phyloP scores from a whole-genome alignment of 148 eudicot genomes.

The Hydrangea macrophylla region DNA sequence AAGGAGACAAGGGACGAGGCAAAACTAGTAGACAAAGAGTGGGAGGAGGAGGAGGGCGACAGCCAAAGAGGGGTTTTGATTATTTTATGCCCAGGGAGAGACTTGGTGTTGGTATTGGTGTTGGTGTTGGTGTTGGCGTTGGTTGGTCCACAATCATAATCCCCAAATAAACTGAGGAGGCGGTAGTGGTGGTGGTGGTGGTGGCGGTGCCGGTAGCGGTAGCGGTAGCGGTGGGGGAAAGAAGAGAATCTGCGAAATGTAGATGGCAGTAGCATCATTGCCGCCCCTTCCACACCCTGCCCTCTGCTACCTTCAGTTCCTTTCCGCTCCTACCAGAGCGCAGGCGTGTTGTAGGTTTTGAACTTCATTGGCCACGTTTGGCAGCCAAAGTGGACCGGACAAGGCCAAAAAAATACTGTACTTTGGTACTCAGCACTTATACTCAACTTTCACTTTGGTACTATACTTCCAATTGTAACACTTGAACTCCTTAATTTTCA shows the following conservation, averaged over 20 bases:
- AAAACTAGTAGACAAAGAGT: background rate
- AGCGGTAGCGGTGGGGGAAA: background rate
- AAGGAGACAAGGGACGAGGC: background rate
- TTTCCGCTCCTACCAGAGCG: too few relatives aligned
- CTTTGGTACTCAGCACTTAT: too few relatives aligned
- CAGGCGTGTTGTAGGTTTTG: too few relatives aligned
- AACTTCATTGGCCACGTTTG: too few relatives aligned
- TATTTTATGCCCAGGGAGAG: too few relatives aligned
- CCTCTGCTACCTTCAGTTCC: too few relatives aligned
- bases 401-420: too few relatives aligned
- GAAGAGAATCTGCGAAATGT: slow-evolving; percentile 14
- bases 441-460: too few relatives aligned
- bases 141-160: background rate
- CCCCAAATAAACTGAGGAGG: background rate
- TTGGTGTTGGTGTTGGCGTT: too few relatives aligned
- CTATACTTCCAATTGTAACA: too few relatives aligned
- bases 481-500: too few relatives aligned
- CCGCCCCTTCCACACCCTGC: background rate
- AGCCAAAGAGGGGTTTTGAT: background rate
- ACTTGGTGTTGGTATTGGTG: background rate
- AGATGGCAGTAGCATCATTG: slow-evolving; percentile 1
- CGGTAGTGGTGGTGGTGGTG: background rate
- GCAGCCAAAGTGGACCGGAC: too few relatives aligned
- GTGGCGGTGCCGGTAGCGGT: background rate
- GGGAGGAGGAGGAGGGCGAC: background rate